Evolutionary conservation across 768 basidiomycete genomes (phyloP).

Genomic region (Tulasnella sp.): DNA sequence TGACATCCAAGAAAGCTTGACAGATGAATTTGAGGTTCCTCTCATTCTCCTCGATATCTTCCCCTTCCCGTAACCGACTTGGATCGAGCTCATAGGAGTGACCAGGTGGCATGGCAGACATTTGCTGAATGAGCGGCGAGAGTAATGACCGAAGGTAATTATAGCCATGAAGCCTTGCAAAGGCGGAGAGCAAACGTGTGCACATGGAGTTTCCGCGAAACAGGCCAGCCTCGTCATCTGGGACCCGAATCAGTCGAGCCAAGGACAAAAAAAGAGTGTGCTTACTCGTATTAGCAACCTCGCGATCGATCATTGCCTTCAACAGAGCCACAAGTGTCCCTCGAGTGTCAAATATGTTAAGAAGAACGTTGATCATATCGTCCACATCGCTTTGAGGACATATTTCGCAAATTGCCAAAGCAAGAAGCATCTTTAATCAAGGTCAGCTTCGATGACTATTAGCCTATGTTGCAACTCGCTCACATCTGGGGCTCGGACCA

Average conservation of each 20-base stretch:
- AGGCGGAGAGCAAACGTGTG: conserved; percentile 77
- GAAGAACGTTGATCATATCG: conserved; percentile 65
- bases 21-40: conserved; percentile 66
- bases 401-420: conserved; percentile 79
- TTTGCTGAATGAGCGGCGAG: conserved; percentile 64
- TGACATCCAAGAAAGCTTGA: conserved; percentile 63
- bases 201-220: conserved; percentile 86
- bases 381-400: conserved; percentile 75
- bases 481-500: conserved; percentile 17
- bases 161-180: conserved; percentile 86
- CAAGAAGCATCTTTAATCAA: conserved; percentile 46
- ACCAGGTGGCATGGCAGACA: conserved; percentile 63
- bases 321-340: conserved; percentile 62
- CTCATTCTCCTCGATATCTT: conserved; percentile 60
- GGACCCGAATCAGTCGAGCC: conserved; percentile 3
- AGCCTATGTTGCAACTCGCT: background rate
- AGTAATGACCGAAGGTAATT: conserved; percentile 79
- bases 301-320: conserved; percentile 77
- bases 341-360: conserved; percentile 79
- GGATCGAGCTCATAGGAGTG: conserved; percentile 77
- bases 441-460: background rate
- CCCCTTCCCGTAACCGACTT: conserved; percentile 35
- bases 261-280: background rate
- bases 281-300: conserved; percentile 69
- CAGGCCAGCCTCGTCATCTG: conserved; percentile 70